Evolutionary conservation across 78 protist species (phyloP), one percentile per base, ranked within the genome.

Genomic region (Neovahlkampfia damariscottae): DNA sequence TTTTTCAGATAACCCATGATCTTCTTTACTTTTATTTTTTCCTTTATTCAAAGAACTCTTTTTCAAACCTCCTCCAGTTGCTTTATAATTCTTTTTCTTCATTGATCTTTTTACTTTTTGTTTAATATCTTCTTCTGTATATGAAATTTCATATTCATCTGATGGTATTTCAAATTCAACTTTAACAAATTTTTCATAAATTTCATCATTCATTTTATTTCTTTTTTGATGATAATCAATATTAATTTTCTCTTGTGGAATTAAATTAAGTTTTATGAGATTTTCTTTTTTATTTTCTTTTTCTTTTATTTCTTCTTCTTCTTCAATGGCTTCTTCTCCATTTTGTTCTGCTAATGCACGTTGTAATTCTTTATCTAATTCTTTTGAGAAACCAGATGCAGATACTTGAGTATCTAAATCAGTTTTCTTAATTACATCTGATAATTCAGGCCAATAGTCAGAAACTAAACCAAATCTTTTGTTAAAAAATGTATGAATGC

Each of bases 401-500:
- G 1, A 31, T 27, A 82, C 72, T 7, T 37, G 28, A 0, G 4
- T 30, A 70, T 84, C 84, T 6, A 84, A 76, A 8, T 8, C 34
- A 28, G 0, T 2, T 0, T 59, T 0, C 8, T 31, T 39, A 5
- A 6, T 27, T 27, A 70, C 76, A 27, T 0, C 78, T 27, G 36
- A 36, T 2, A 41, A 3, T 40, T 5, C 0, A 0, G 34, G 19
- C 29, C 40, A 38, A 83, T 30, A 19, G 8, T 40, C 27, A n/a
- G 7, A 35, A 10, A 38, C 32, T 38, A 78, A 83, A 39, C 70
- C 72, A 41, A 76, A 88, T 34, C 81, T 38, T n/a, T 86, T 80
- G 9, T 35, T 8, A 79, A 94, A 95, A 85, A 82, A 93, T 5
- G 58, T 41, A n/a, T 78, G 76, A 30, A 96, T 30, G 73, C 98